phyloP scores from a whole-genome alignment of 2,329 filamentous ascomycete genomes.

The Diplocarpon mali region DNA sequence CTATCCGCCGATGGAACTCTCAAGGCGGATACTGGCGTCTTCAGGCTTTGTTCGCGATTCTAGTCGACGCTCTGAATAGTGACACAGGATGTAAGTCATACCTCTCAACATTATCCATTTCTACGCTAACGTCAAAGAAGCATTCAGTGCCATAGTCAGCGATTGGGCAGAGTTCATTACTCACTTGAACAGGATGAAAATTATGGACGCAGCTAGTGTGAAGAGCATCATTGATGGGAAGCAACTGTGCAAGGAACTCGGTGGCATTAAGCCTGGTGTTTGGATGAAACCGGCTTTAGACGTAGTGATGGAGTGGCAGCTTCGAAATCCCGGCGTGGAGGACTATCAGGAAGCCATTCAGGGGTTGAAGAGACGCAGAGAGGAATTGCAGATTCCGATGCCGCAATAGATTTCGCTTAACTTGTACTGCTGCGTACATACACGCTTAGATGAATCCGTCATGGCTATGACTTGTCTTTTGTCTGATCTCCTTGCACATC shows the following conservation, averaged over 20 bases:
- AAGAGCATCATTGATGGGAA: conserved; percentile 65
- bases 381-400: conserved; percentile 24
- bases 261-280: conserved; percentile 56
- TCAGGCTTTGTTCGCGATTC: conserved; percentile 56
- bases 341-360: conserved; percentile 49
- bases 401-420: not conserved
- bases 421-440: not conserved
- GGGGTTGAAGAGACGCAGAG: conserved; percentile 36
- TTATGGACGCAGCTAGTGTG: conserved; percentile 46
- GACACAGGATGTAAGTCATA: conserved; percentile 4
- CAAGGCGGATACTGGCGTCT: conserved; percentile 54
- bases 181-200: conserved; percentile 41
- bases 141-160: conserved; percentile 31
- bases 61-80: conserved; percentile 47
- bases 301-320: conserved; percentile 76
- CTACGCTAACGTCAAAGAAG: conserved; percentile 7
- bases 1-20: conserved; percentile 59
- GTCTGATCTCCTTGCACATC: too few species aligned
- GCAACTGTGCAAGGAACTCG: conserved; percentile 55
- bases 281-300: conserved; percentile 79
- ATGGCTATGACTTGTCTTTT: too few species aligned
- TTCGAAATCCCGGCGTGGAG: conserved; percentile 59
- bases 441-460: not conserved
- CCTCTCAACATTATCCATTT: not conserved
- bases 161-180: conserved; percentile 46